These are phyloP conservation scores for Metarhizium brunneum DNA, from an alignment of 2,329 filamentous ascomycete species.

Conservation along the genomic window DNA sequence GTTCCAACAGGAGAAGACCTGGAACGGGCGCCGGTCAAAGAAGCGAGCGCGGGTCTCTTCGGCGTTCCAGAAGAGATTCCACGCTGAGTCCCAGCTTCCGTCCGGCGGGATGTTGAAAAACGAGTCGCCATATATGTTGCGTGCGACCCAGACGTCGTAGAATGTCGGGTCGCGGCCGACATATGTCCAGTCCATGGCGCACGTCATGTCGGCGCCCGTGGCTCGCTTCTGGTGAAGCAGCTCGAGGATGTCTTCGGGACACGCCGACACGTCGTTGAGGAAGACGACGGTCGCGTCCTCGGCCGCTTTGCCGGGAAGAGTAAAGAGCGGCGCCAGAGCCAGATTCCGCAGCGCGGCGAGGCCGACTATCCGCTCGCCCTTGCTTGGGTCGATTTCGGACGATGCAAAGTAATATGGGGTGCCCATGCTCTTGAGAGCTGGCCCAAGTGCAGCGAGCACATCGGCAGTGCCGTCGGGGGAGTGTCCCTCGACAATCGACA, in stretches of 20 bases:
- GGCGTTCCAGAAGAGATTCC: conserved; percentile 46
- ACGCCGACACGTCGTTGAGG: conserved; percentile 44
- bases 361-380: conserved; percentile 32
- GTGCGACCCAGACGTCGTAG: conserved; percentile 48
- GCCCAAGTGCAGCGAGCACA: conserved; percentile 30
- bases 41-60: conserved; percentile 23
- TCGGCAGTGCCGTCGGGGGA: conserved; percentile 36
- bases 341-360: conserved; percentile 44
- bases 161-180: conserved; percentile 27
- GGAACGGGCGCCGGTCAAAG: conserved; percentile 35
- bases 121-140: conserved; percentile 40
- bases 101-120: conserved; percentile 45
- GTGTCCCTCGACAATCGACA: conserved; percentile 15
- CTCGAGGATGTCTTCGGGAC: conserved; percentile 48
- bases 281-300: conserved; percentile 38
- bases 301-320: conserved; percentile 15
- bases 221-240: conserved; percentile 36
- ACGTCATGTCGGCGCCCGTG: conserved; percentile 45
- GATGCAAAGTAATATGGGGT: conserved; percentile 31
- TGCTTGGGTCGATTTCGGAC: conserved; percentile 33
- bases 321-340: conserved; percentile 36
- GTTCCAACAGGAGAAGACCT: conserved; percentile 55
- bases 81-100: conserved; percentile 37
- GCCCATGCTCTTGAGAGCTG: conserved; percentile 28
- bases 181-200: conserved; percentile 49